Base-by-base conservation (phyloP, 768 basidiomycete species). In the Cubamyces lactineus region DNA sequence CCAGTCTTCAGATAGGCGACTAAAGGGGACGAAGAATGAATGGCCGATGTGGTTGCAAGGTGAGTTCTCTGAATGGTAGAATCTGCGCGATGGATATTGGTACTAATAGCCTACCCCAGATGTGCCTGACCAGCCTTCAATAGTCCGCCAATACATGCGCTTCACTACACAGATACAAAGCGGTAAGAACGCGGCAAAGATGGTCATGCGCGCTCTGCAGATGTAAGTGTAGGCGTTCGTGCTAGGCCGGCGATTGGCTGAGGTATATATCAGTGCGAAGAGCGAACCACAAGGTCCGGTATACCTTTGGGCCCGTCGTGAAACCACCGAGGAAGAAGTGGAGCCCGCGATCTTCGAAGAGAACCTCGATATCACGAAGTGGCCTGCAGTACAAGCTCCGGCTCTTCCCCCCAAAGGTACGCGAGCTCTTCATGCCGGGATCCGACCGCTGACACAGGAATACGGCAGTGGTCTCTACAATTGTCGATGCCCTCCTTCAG, bases 41-140 rank as follows among this genome's bases (percentile, higher is more conserved):
- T 90, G 85, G 81, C 87, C 89, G 46, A 85, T 88, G 79, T 88
- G 87, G 83, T 65, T 85, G 7, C 87, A 91, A 77, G 88, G 87
- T 84, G 64, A 39, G 65, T 21, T 28, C 11, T 40, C 3, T 9
- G 11, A 6, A 6, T 34, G 5, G 34, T 9, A 34, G 34, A 34
- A 9, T 34, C 34, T 5, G 3, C 39, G 2, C 41, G 3, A 28
- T 1, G 11, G 23, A 19, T 11, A 34, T 21, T 40, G 34, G 28
- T n/a, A 41, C 21, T 45, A n/a, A 56, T 11, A 40, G 15, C 21
- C 49, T 42, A 28, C 40, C 45, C 19, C 57, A 89, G 87, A 90
- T 72, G 78, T 86, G 11, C 84, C 84, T 21, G 89, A 91, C 70
- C 89, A 91, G 66, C 69, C 86, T 1, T 78, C 82, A 8, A 90